These are phyloP conservation scores for Ascobolus immersus DNA, from an alignment of 495 filamentous ascomycete species.

Conservation along the genomic window DNA sequence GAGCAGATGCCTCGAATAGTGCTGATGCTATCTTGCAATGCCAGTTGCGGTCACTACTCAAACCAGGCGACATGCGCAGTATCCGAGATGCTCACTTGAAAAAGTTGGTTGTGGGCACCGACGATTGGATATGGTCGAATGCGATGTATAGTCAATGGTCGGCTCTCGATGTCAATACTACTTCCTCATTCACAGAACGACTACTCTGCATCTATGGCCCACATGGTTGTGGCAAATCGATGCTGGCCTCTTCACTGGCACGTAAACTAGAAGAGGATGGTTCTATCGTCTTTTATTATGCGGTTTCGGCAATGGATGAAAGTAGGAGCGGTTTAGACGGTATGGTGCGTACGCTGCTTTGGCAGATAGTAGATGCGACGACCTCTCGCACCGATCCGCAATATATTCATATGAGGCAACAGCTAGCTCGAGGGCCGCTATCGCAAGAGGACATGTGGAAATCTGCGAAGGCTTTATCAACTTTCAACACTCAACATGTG, in stretches of 20 bases:
- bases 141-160: no score
- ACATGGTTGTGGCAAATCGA: background rate
- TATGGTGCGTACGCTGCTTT: background rate
- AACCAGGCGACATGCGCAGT: no score
- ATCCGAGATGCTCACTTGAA: no score
- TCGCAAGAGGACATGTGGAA: background rate
- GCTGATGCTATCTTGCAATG: no score
- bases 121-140: no score
- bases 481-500: background rate
- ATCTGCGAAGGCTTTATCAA: background rate
- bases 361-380: slow-evolving; percentile 1
- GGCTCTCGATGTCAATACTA: no score
- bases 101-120: no score
- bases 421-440: background rate
- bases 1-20: no score
- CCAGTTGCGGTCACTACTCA: no score
- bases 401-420: background rate
- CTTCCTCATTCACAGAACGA: background rate
- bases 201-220: background rate
- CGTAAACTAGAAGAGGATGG: background rate
- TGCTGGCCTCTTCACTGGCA: background rate
- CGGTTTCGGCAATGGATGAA: background rate
- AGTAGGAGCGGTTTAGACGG: background rate
- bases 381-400: no score
- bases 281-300: no score